Evolutionary conservation across 176 grass and related monocot genomes (phyloP).

Genomic region (Bolboschoenus planiculmis): DNA sequence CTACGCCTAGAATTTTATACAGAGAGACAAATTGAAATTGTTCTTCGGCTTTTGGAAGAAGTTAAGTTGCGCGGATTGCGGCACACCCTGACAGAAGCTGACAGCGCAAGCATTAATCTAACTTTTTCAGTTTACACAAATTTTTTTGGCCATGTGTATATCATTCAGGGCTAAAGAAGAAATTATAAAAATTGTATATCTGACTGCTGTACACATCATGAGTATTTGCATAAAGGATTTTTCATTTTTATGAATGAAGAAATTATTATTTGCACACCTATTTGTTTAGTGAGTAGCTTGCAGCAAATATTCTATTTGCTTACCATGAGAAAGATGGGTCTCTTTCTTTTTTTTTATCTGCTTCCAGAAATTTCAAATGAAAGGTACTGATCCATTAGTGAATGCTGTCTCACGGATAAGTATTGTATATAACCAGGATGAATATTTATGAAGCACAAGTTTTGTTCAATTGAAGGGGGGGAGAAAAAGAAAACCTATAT

Average conservation of each 20-base stretch:
- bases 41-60: constrained; percentile 29
- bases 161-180: background rate
- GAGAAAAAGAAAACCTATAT: too few relatives aligned
- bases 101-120: constrained; percentile 6
- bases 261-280: background rate
- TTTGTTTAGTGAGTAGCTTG: background rate
- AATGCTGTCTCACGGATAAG: too few relatives aligned
- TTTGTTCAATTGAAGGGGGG: too few relatives aligned
- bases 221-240: background rate
- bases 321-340: background rate
- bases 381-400: too few relatives aligned
- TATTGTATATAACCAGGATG: too few relatives aligned
- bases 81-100: constrained; percentile 36
- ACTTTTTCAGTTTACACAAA: background rate
- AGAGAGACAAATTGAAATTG: background rate
- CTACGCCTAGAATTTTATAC: constrained; percentile 12
- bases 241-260: background rate
- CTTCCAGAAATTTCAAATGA: too few relatives aligned
- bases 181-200: constrained; percentile 3
- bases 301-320: background rate
- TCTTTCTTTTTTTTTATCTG: too few relatives aligned
- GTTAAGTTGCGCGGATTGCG: constrained; percentile 46
- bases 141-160: background rate
- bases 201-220: constrained; percentile 1
- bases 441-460: too few relatives aligned